These are phyloP conservation scores for Aspergillus chevalieri DNA, from an alignment of 2,329 filamentous ascomycete species.

Conservation along the genomic window DNA sequence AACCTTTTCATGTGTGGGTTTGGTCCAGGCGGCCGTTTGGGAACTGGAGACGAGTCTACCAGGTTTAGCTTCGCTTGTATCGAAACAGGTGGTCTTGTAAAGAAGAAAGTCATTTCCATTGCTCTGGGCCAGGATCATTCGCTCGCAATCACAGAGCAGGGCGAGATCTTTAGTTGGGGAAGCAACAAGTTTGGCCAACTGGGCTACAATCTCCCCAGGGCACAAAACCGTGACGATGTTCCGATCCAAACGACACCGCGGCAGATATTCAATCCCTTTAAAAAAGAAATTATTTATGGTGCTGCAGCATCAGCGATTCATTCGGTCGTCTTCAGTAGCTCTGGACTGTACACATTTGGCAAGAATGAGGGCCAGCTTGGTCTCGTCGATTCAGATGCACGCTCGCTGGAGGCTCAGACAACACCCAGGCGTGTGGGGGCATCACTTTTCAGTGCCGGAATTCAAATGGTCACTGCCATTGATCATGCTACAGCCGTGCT, in stretches of 20 bases:
- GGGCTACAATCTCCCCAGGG: slow-evolving; percentile 68
- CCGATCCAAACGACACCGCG: slow-evolving; percentile 74
- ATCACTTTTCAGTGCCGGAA: slow-evolving; percentile 66
- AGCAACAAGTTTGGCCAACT: slow-evolving; percentile 80
- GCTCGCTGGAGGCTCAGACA: slow-evolving; percentile 77
- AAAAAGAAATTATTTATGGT: slow-evolving; percentile 74
- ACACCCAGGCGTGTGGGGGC: slow-evolving; percentile 82
- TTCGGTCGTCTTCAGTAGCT: slow-evolving; percentile 78
- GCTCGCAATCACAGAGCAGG: slow-evolving; percentile 73
- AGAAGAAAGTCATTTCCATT: slow-evolving; percentile 68
- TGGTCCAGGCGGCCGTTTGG: slow-evolving; percentile 81
- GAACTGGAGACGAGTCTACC: slow-evolving; percentile 82
- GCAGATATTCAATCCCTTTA: slow-evolving; percentile 86
- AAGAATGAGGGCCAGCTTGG: slow-evolving; percentile 93
- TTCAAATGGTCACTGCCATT: slow-evolving; percentile 77
- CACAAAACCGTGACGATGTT: slow-evolving; percentile 65
- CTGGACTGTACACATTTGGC: slow-evolving; percentile 85
- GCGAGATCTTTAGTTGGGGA: slow-evolving; percentile 94
- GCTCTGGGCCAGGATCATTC: slow-evolving; percentile 89
- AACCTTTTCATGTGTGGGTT: slow-evolving; percentile 93
- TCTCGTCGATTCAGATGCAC: slow-evolving; percentile 88
- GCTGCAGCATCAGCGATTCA: slow-evolving; percentile 85
- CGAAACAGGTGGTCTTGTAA: slow-evolving; percentile 63
- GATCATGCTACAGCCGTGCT: slow-evolving; percentile 83
- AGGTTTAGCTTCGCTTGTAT: slow-evolving; percentile 81